A percentile compares a stretch with the other conserved stretches of the same genome.
These are phyloP conservation scores for Starmera stellimalicola DNA, from an alignment of 1,139 yeast species.

Conservation along the genomic window DNA sequence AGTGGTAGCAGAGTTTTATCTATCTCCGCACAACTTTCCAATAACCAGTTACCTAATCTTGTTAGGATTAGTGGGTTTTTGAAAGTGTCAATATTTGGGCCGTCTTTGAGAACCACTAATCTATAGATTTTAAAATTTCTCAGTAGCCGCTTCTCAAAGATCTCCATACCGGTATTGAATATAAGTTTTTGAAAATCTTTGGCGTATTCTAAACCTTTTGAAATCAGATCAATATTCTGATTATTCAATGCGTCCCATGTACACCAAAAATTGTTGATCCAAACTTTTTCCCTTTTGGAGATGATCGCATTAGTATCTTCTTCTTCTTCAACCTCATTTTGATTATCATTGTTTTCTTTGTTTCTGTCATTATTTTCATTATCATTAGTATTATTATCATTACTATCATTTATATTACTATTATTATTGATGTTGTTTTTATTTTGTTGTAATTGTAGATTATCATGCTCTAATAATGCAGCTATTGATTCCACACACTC, in stretches of 20 bases:
- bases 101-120: conserved; percentile 82
- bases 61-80: conserved; percentile 79
- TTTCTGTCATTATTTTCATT: conserved; percentile 72
- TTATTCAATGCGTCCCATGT: conserved; percentile 87
- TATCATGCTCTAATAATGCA: conserved; percentile 70
- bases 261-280: conserved; percentile 89
- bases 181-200: conserved; percentile 76
- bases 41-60: conserved; percentile 82
- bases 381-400: conserved; percentile 33
- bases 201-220: conserved; percentile 71
- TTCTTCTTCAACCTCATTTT: conserved; percentile 24
- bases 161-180: conserved; percentile 80
- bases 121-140: conserved; percentile 76
- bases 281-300: conserved; percentile 49
- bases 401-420: conserved; percentile 17
- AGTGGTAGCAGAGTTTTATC: conserved; percentile 62
- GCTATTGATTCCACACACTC: conserved; percentile 87
- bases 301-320: conserved; percentile 36
- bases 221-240: conserved; percentile 40
- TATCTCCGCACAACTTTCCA: conserved; percentile 85
- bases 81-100: conserved; percentile 71
- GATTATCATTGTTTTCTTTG: conserved; percentile 30
- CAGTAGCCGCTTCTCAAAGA: conserved; percentile 72
- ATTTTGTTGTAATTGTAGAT: conserved; percentile 5
- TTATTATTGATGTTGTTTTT: conserved; percentile 12